Evolutionary conservation across 345 rosid species (phyloP), one percentile per base, ranked within the genome.

Genomic region (Toxicodendron radicans): DNA sequence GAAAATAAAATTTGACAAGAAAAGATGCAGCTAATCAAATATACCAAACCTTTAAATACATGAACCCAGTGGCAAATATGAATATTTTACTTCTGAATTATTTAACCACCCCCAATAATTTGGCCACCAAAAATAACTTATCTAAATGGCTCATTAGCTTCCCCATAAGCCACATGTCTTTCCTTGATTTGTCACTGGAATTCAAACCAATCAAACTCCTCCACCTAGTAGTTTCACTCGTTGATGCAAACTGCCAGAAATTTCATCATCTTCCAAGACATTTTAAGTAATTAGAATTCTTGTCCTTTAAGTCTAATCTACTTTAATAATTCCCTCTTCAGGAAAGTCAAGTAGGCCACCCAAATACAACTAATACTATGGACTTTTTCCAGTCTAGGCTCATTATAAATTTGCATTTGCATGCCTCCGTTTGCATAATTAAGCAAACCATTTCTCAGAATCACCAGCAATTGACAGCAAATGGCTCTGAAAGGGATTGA

Each of bases 401-500:
- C 46, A 53, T 20, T 78, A 68, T 56, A 73, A 62, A 43, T 38
- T 38, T 38, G 43, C 43, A 5, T 38, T 38, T 38, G 43, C 43
- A 38, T 38, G 43, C 43, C 7, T 38, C 43, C 43, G 1, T 38
- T 38, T 38, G 9, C 43, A 38, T 38, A 38, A 38, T 38, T 7
- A 38, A 38, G 9, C 43, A 5, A 38, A 38, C 43, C 43, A 38
- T 7, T 5, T 38, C 43, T 38, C 43, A 38, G 43, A 38, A 38
- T 27, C 6, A 38, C 9, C 9, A 38, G 43, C 8, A 5, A 35
- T 35, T 35, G 1, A 64, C 45, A 58, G 17, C 35, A 58, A 32
- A 89, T 87, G 90, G 89, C 83, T 70, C 57, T 71, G 43, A 69
- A 66, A 21, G 66, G 70, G 41, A 72, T 76, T 27, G 43, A 61